phyloP scores from a whole-genome alignment of 2,329 filamentous ascomycete genomes.

The Biscogniauxia mediterranea region DNA sequence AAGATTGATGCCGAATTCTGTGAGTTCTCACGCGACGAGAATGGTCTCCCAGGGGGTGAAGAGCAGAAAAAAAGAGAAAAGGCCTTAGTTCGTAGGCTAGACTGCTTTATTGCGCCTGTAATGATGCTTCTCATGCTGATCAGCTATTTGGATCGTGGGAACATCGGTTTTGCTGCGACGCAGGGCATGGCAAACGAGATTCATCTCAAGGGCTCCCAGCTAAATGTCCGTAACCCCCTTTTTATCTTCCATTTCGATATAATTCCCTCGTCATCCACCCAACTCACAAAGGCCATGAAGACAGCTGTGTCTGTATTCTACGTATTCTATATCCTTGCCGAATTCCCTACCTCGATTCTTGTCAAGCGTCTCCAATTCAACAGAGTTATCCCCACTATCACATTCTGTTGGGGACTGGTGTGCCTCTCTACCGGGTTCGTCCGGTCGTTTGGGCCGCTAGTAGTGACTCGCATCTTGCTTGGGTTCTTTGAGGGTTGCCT shows the following conservation, averaged over 20 bases:
- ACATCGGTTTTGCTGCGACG: conserved; percentile 28
- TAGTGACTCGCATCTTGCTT: conserved; percentile 27
- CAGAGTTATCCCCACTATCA: conserved; percentile 23
- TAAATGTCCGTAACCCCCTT: conserved; percentile 12
- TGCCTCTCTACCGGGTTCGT: conserved; percentile 29
- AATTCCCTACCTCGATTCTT: conserved; percentile 24
- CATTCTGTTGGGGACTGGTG: conserved; percentile 28
- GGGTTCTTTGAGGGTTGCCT: conserved; percentile 32
- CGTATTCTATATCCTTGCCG: conserved; percentile 27
- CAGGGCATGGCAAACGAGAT: conserved; percentile 26
- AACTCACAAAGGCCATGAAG: conserved; percentile 6
- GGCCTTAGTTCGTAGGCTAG: conserved; percentile 15
- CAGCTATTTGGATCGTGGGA: conserved; percentile 26
- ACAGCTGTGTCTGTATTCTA: conserved; percentile 28
- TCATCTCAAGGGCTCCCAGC: conserved; percentile 18
- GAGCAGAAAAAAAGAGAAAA: conserved; percentile 11
- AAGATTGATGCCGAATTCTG: conserved; percentile 7
- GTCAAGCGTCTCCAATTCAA: conserved; percentile 28
- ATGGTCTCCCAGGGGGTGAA: not conserved
- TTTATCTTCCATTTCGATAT: not conserved
- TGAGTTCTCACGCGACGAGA: conserved; percentile 5
- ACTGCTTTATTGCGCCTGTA: conserved; percentile 17
- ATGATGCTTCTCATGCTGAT: conserved; percentile 22
- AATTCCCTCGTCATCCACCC: not conserved
- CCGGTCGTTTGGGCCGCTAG: conserved; percentile 24